Evolutionary conservation across 2,329 filamentous ascomycete genomes (phyloP).

Genomic region (Cryphonectria radicalis): DNA sequence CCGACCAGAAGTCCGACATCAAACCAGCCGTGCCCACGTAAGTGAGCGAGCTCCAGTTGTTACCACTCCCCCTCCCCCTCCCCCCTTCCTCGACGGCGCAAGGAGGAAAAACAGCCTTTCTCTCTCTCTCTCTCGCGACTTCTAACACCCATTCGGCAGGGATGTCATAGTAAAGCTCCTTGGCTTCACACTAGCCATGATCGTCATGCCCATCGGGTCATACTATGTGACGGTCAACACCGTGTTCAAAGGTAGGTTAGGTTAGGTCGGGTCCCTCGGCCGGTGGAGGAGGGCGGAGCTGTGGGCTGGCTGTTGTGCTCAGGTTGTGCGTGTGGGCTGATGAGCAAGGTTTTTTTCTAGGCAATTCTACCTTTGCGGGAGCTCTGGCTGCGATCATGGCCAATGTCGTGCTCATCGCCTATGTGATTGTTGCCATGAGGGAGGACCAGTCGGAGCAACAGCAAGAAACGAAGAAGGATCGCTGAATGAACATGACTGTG

Average conservation of each 20-base stretch:
- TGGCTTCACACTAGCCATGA: conserved; percentile 89
- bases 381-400: conserved; percentile 85
- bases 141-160: conserved; percentile 45
- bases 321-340: neutral
- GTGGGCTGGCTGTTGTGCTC: too few relatives aligned
- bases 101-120: neutral
- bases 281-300: too few relatives aligned
- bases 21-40: conserved; percentile 83
- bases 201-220: conserved; percentile 81
- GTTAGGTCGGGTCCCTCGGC: conserved; percentile 29
- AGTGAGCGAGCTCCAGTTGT: conserved; percentile 40
- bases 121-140: neutral
- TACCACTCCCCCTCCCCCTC: too few relatives aligned
- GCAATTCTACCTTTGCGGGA: conserved; percentile 87
- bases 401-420: conserved; percentile 88
- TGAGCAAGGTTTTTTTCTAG: conserved; percentile 39
- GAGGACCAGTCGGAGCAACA: conserved; percentile 69
- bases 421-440: conserved; percentile 87
- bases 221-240: conserved; percentile 83
- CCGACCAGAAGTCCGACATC: conserved; percentile 68
- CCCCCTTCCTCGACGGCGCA: too few relatives aligned
- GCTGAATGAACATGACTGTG: conserved; percentile 37
- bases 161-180: conserved; percentile 89
- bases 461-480: conserved; percentile 53
- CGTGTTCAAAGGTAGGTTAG: conserved; percentile 72